Evolutionary conservation across 805 yeast species (phyloP).

Genomic region (Aciculoconidium aculeatum): DNA sequence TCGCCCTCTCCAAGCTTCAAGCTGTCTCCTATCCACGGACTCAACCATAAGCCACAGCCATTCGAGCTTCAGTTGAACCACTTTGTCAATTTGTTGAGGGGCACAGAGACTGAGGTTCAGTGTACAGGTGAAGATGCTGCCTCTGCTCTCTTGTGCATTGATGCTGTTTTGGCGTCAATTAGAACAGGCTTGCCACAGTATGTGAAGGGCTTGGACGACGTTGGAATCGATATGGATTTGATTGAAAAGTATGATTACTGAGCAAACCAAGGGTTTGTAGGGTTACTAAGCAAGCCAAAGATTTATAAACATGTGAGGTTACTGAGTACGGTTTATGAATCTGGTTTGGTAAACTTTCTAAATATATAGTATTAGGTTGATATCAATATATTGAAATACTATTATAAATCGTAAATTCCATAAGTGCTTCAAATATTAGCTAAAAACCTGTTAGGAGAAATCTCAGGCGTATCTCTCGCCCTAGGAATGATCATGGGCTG

Average conservation of each 20-base stretch:
- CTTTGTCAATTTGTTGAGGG: constrained; percentile 30
- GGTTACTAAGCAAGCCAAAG: no score
- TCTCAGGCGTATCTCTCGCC: no score
- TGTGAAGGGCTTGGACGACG: constrained; percentile 19
- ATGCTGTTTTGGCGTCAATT: constrained; percentile 29
- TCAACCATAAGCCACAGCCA: constrained; percentile 16
- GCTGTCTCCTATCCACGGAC: constrained; percentile 15
- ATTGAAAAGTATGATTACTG: constrained; percentile 6
- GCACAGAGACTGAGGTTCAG: constrained; percentile 19
- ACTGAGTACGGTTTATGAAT: no score
- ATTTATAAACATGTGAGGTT: no score
- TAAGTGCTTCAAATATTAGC: no score
- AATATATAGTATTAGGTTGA: no score
- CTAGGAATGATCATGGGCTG: no score
- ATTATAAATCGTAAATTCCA: no score
- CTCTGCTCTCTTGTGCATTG: constrained; percentile 30
- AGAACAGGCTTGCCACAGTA: constrained; percentile 28
- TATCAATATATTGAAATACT: no score
- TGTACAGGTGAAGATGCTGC: constrained; percentile 36
- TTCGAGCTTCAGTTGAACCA: constrained; percentile 35
- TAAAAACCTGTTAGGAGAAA: no score
- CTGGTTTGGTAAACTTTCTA: no score
- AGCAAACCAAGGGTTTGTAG: neutral
- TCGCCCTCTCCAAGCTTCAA: constrained; percentile 25
- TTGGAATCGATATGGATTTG: constrained; percentile 11